Base-by-base conservation (phyloP, 2,329 filamentous ascomycete genomes). In the Ceratocystis harringtonii region DNA sequence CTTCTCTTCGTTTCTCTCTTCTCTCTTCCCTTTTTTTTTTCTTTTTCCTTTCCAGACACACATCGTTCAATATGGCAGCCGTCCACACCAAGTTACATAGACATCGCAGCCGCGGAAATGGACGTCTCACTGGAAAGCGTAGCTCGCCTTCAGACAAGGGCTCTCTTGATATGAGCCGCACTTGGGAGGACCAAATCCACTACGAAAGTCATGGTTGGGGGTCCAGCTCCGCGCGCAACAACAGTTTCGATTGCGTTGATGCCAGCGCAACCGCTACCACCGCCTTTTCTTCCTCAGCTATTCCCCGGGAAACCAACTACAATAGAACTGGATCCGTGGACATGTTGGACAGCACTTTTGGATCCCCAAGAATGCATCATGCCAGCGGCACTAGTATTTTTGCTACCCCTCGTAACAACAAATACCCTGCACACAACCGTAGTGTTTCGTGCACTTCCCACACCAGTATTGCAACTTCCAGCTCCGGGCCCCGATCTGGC, bases 141-240 rank as follows among this genome's bases (percentile, higher is more conserved):
- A 69, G 69, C 48, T 74, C 78, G 44, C 77, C 80, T 61, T 84
- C 81, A 69, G 82, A 84, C 69, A 84, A 84, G 75, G 84, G 79
- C 70, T 86, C 84, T 58, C 73, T 86, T 67, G 84, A 87, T 70
- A 73, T 86, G 68, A 81, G 85, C 71, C 79, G 83, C 57, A 77
- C 78, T 22, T 83, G 81, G 78, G 80, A 82, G 52, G 82, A 85
- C 67, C 81, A 83, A 70, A 75, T 73, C 69, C 74, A 71, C 48
- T 71, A 77, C 68, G 74, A 72, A 22, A 73, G 71, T 52, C 74
- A 71, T 60, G 73, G 72, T 58, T 73, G 70, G 70, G 74, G 73
- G 30, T 72, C 72, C 58, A 66, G 66, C 48, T 71, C 61, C 30
- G 63, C 66, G 19, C 66, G 66, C 66, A 80, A 82, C 69, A 75